These are phyloP conservation scores for Fusarium xyrophilum DNA, from an alignment of 2,329 filamentous ascomycete genomes.

Conservation along the genomic window DNA sequence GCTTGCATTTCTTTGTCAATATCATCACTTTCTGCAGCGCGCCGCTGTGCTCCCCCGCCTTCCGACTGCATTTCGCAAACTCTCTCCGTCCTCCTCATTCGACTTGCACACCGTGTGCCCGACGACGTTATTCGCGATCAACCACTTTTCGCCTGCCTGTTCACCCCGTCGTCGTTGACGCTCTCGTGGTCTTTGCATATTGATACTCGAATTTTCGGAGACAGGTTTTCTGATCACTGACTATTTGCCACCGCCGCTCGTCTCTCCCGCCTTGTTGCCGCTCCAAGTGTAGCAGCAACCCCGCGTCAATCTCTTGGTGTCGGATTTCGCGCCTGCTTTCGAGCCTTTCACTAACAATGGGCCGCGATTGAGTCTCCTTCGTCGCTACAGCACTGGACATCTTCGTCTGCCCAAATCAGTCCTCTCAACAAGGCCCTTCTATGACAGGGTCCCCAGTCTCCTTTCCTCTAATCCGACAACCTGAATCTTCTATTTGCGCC, in stretches of 20 bases:
- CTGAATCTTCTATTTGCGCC: conserved; percentile 44
- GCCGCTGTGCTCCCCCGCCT: conserved; percentile 37
- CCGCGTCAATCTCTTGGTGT: conserved; percentile 39
- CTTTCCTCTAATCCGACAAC: conserved; percentile 31
- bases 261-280: conserved; percentile 18
- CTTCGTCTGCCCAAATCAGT: conserved; percentile 25
- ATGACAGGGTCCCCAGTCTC: conserved; percentile 41
- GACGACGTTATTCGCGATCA: conserved; percentile 21
- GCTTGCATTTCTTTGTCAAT: conserved; percentile 11
- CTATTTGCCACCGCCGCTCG: conserved; percentile 33
- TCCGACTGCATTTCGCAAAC: conserved; percentile 31
- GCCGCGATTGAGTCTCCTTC: conserved; percentile 45
- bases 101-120: conserved; percentile 14
- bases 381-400: conserved; percentile 33
- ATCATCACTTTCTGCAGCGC: conserved; percentile 30
- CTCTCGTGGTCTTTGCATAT: conserved; percentile 21
- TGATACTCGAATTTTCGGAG: conserved; percentile 18
- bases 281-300: conserved; percentile 34
- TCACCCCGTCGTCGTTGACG: conserved; percentile 12
- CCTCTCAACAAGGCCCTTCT: conserved; percentile 19
- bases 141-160: conserved; percentile 1
- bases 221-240: conserved; percentile 20
- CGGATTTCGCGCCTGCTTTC: conserved; percentile 39
- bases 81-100: conserved; percentile 15
- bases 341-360: conserved; percentile 45